phyloP scores from a whole-genome alignment of 257 asterid species.

The Nicotiana benthamiana region DNA sequence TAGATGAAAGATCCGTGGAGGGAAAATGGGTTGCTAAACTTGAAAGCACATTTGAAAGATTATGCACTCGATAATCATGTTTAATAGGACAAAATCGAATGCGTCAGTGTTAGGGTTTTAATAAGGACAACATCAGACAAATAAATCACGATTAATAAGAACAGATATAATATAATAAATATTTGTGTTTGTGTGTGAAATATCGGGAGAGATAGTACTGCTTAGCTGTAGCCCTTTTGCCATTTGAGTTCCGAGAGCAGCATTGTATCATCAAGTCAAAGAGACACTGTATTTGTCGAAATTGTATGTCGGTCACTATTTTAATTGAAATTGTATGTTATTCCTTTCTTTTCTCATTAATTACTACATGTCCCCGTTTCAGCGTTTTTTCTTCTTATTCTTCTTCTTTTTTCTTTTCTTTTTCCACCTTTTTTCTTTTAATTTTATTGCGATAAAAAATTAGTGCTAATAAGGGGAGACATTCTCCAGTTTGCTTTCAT shows the following conservation, averaged over 20 bases:
- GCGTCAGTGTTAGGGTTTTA: background rate
- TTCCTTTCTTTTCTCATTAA: background rate
- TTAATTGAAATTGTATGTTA: background rate
- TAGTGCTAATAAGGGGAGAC: no score
- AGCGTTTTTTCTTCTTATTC: no score
- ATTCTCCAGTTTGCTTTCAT: no score
- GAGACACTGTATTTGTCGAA: background rate
- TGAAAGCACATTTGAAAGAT: no score
- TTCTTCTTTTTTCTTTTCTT: no score
- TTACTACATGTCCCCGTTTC: background rate
- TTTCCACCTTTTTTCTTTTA: no score
- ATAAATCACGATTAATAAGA: background rate
- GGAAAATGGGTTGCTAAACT: background rate
- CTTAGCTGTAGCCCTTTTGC: conserved; percentile 44
- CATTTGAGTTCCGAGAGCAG: conserved; percentile 24
- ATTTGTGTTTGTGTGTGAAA: background rate
- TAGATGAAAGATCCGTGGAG: background rate
- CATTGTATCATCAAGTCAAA: background rate
- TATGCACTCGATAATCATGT: conserved; percentile 33
- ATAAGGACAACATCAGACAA: background rate
- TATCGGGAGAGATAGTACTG: conserved; percentile 25
- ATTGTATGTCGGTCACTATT: background rate
- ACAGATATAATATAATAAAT: background rate
- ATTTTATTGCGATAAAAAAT: no score
- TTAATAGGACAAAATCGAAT: background rate